phyloP scores from a whole-genome alignment of 2,329 filamentous ascomycete genomes.

The Neoarthrinium moseri region DNA sequence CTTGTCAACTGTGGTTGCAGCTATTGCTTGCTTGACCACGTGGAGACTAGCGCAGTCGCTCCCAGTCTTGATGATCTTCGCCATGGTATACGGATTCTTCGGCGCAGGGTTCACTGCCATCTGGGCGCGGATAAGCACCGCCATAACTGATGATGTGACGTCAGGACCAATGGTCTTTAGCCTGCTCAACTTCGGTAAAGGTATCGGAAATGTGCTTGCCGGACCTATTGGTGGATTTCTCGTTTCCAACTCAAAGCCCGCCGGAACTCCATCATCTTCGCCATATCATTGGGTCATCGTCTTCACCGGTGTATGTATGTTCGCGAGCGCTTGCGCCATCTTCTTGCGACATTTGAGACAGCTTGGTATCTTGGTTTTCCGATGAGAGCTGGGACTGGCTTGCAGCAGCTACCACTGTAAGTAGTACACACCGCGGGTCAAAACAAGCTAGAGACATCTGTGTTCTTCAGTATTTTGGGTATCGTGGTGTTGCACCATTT shows the following conservation, averaged over 20 bases:
- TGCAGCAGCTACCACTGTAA: too few relatives aligned
- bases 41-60: conserved; percentile 50
- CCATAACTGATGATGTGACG: conserved; percentile 13
- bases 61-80: conserved; percentile 45
- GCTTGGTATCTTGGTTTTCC: not conserved
- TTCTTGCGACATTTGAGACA: conserved; percentile 10
- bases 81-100: conserved; percentile 55
- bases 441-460: too few relatives aligned
- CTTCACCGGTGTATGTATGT: conserved; percentile 18
- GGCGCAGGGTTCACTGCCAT: conserved; percentile 49
- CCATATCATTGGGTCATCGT: conserved; percentile 15
- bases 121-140: conserved; percentile 34
- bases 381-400: too few relatives aligned
- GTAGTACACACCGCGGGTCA: too few relatives aligned
- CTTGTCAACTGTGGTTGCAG: conserved; percentile 43
- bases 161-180: conserved; percentile 14
- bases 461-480: too few relatives aligned
- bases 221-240: conserved; percentile 15
- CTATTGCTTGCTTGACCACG: conserved; percentile 44
- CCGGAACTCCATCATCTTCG: conserved; percentile 4
- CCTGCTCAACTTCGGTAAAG: conserved; percentile 16
- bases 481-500: too few relatives aligned
- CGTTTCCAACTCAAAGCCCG: conserved; percentile 12
- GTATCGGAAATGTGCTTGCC: conserved; percentile 16
- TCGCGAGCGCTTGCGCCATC: conserved; percentile 13